These are phyloP conservation scores for Hibiscus syriacus DNA, from an alignment of 345 rosid species.

Conservation along the genomic window DNA sequence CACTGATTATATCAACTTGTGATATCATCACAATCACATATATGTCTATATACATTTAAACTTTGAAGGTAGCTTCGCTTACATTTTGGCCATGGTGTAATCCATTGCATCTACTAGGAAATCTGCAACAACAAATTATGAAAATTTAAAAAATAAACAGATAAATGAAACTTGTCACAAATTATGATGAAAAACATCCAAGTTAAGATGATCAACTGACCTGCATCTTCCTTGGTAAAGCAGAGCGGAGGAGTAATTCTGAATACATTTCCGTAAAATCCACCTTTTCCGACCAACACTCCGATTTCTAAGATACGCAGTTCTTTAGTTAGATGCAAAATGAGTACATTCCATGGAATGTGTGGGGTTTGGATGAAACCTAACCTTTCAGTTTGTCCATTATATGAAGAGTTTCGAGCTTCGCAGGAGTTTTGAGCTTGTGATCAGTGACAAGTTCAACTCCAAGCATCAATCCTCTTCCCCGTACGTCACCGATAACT, in stretches of 20 bases:
- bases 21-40: slow-evolving; percentile 8
- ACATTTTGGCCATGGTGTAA: slow-evolving; percentile 61
- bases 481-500: slow-evolving; percentile 97
- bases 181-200: background rate
- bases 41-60: background rate
- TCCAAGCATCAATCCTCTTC: slow-evolving; percentile 91
- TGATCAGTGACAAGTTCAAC: slow-evolving; percentile 89
- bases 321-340: background rate
- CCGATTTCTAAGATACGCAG: slow-evolving; percentile 50
- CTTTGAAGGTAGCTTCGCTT: slow-evolving; percentile 17
- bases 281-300: slow-evolving; percentile 85
- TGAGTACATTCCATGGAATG: background rate
- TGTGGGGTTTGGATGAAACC: background rate
- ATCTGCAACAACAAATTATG: slow-evolving; percentile 36
- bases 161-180: background rate
- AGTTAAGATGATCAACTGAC: slow-evolving; percentile 24
- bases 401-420: slow-evolving; percentile 53
- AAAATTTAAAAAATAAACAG: background rate
- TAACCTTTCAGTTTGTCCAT: slow-evolving; percentile 95
- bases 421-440: slow-evolving; percentile 75
- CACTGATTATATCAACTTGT: slow-evolving; percentile 2
- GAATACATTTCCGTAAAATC: slow-evolving; percentile 75
- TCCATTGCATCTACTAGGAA: slow-evolving; percentile 81
- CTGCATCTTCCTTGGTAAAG: slow-evolving; percentile 86
- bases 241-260: slow-evolving; percentile 97